phyloP scores from a whole-genome alignment of 2,329 filamentous ascomycete species.

The Aspergillus sclerotialis region DNA sequence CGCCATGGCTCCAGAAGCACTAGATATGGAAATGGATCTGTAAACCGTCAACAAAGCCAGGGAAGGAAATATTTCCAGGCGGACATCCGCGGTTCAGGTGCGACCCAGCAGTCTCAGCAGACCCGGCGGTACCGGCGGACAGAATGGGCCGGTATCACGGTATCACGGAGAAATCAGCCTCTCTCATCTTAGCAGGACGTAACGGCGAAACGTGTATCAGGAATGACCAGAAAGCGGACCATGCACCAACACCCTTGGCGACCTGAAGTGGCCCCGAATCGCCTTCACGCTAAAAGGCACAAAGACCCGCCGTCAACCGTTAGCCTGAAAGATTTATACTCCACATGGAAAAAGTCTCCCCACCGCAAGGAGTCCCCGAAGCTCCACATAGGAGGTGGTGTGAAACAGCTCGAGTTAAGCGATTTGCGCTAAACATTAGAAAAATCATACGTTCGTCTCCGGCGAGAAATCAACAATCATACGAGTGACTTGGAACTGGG shows the following conservation, averaged over 20 bases:
- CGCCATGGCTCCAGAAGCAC: too few species aligned
- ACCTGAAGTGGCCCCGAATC: conserved; percentile 11
- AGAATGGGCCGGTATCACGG: conserved; percentile 1
- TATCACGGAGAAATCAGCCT: conserved; percentile 3
- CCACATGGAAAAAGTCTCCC: background rate
- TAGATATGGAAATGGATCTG: too few species aligned
- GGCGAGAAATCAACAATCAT: too few species aligned
- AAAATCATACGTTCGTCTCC: too few species aligned
- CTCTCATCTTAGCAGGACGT: background rate
- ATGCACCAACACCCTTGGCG: conserved; percentile 10
- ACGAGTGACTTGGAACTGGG: too few species aligned
- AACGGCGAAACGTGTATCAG: conserved; percentile 3
- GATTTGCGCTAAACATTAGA: too few species aligned
- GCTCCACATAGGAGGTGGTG: background rate
- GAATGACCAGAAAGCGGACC: conserved; percentile 14
- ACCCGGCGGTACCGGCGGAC: background rate
- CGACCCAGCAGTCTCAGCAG: too few species aligned
- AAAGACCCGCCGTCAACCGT: conserved; percentile 8
- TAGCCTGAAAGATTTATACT: background rate
- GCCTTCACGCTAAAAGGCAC: conserved; percentile 7
- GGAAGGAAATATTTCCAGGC: too few species aligned
- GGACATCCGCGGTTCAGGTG: too few species aligned
- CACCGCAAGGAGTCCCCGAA: background rate
- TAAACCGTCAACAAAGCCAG: too few species aligned
- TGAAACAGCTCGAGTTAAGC: background rate